phyloP scores from a whole-genome alignment of 2,329 filamentous ascomycete species.

The Allantophomopsis lycopodina region DNA sequence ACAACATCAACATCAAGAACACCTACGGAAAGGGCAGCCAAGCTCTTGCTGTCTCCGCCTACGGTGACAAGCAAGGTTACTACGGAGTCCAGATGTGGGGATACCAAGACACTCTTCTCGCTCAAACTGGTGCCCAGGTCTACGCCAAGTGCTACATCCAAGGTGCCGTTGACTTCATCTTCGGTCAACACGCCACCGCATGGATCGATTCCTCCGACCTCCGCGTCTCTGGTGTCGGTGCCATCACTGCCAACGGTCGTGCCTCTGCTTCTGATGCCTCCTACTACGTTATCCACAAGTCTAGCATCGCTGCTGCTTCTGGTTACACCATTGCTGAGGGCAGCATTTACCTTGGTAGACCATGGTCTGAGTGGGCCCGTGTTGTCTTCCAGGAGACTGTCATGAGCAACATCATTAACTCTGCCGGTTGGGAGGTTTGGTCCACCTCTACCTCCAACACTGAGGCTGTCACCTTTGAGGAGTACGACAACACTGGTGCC shows the following conservation, averaged over 20 bases:
- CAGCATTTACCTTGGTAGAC: conserved; percentile 34
- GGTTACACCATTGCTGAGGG: conserved; percentile 23
- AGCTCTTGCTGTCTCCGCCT: conserved; percentile 37
- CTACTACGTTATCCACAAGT: conserved; percentile 40
- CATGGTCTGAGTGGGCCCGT: conserved; percentile 34
- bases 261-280: conserved; percentile 22
- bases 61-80: conserved; percentile 36
- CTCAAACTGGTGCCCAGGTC: conserved; percentile 35
- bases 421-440: conserved; percentile 36
- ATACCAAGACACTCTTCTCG: conserved; percentile 40
- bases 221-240: conserved; percentile 27
- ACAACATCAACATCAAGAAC: conserved; percentile 45
- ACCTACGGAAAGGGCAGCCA: conserved; percentile 31
- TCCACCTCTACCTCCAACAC: conserved; percentile 24
- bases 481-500: conserved; percentile 36
- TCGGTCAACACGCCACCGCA: conserved; percentile 33
- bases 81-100: conserved; percentile 40
- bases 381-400: conserved; percentile 34
- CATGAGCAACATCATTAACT: conserved; percentile 34
- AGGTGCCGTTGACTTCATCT: conserved; percentile 46
- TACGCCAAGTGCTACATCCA: conserved; percentile 42
- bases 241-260: conserved; percentile 31
- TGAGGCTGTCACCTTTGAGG: conserved; percentile 31
- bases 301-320: conserved; percentile 25
- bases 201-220: conserved; percentile 38